A percentile compares a stretch with the other conserved stretches of the same genome.
These are phyloP conservation scores for Platanthera zijinensis DNA, from an alignment of 106 monocot genomes.

Conservation along the genomic window DNA sequence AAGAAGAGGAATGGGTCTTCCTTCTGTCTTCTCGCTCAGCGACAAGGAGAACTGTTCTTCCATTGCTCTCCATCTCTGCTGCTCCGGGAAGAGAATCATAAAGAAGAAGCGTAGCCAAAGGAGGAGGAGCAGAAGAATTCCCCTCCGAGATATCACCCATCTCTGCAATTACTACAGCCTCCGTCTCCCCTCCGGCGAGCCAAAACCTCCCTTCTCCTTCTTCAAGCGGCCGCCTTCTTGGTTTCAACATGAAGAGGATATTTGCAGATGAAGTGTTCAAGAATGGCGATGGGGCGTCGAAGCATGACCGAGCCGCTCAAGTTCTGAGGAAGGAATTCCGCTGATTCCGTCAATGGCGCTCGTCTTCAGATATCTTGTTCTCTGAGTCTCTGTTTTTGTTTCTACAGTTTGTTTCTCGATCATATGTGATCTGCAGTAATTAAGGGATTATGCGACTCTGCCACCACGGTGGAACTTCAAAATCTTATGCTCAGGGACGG, in stretches of 20 bases:
- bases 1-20: slow-evolving; percentile 5
- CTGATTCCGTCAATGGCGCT: neutral
- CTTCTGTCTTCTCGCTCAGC: neutral
- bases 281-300: neutral
- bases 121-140: slow-evolving; percentile 1
- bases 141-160: slow-evolving; percentile 7
- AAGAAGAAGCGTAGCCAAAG: slow-evolving; percentile 7
- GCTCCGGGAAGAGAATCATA: neutral
- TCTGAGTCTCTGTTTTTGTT: neutral
- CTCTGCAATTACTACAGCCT: neutral
- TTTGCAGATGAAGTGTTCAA: neutral
- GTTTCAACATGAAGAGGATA: neutral
- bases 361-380: neutral
- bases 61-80: neutral
- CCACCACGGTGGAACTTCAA: neutral
- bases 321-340: slow-evolving; percentile 5
- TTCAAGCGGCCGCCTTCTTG: neutral
- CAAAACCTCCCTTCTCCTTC: neutral
- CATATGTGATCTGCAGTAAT: neutral
- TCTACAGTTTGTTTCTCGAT: neutral
- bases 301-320: neutral
- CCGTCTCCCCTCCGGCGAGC: neutral
- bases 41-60: slow-evolving; percentile 3
- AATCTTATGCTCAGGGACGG: neutral
- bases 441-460: neutral